phyloP scores from a whole-genome alignment of 2,329 filamentous ascomycete species.

The Calonectria honghensis region DNA sequence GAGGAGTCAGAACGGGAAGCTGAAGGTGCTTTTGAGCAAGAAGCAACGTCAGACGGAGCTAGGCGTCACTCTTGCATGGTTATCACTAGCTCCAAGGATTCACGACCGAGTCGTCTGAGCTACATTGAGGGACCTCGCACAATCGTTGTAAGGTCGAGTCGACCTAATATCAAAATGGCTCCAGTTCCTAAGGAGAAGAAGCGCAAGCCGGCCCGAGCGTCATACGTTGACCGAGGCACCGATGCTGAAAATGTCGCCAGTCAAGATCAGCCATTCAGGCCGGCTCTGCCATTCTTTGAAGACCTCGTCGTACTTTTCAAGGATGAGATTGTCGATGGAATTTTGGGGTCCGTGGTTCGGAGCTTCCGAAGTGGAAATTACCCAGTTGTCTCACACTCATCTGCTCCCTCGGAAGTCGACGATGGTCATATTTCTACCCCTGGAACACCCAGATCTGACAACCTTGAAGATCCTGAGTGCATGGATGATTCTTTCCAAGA shows the following conservation, averaged over 20 bases:
- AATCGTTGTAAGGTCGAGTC: constrained; percentile 56
- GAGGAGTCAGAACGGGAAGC: constrained; percentile 49
- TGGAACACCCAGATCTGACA: constrained; percentile 53
- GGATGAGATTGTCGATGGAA: constrained; percentile 62
- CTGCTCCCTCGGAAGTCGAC: constrained; percentile 49
- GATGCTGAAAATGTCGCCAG: constrained; percentile 57
- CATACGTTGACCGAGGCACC: constrained; percentile 64
- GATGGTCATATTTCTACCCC: constrained; percentile 48
- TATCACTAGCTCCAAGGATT: constrained; percentile 49
- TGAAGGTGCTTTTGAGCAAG: constrained; percentile 35
- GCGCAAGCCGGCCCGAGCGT: constrained; percentile 51
- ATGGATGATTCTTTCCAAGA: constrained; percentile 43
- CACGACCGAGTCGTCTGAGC: constrained; percentile 49
- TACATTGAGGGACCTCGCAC: constrained; percentile 56
- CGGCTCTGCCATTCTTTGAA: constrained; percentile 72
- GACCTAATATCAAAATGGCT: constrained; percentile 55
- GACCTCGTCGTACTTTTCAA: constrained; percentile 75
- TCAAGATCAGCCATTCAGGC: constrained; percentile 57
- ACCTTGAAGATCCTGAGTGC: constrained; percentile 33
- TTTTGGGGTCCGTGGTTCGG: constrained; percentile 68
- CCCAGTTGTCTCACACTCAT: constrained; percentile 52
- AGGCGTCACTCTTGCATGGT: constrained; percentile 56
- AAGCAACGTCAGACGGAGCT: constrained; percentile 23
- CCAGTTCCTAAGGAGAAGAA: constrained; percentile 56
- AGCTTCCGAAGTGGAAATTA: constrained; percentile 62